Evolutionary conservation across 441 rosid genomes (phyloP), one percentile per base, ranked within the genome.

Genomic region (Erysimum cheiri): DNA sequence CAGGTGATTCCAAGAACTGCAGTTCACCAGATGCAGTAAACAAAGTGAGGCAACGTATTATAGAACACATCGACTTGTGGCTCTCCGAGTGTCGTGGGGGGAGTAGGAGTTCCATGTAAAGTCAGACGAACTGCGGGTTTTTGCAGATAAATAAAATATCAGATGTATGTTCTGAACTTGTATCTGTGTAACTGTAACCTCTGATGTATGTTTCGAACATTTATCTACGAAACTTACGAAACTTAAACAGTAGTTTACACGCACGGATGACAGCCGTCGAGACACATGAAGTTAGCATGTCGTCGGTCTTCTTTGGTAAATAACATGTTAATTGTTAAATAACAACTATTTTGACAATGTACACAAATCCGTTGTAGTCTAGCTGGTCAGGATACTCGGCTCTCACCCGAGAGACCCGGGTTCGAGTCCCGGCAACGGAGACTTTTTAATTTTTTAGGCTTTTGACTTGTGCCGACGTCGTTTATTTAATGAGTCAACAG

Each of bases 351-450:
- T 0, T 0, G 2, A 0, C 0, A 4, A 0, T 1, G 0, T 6
- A 0, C 44, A 64, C 24, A 15, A 26, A 1, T 88, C 92, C 88
- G 86, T 90, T 87, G 92, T 89, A 85, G 93, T 93, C 94, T 93
- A 93, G 96, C 75, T 79, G 96, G 97, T 92, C 33, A 92, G 97
- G 96, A 94, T 90, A 82, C 84, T 88, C 90, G 99, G 92, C 94
- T 92, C 90, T 94, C 96, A 90, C 98, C 94, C 91, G 87, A 84
- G 84, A 85, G 90, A 91, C 96, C 90, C 92, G 86, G 90, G 89
- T 89, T 89, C 91, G 70, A 85, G 78, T 85, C 84, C 91, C 91
- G 89, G 89, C 89, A 86, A 77, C 84, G 91, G 97, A 87, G 87
- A 0, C 0, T 6, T 31, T 62, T 61, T 17, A 0, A 3, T 0